Conservation (phyloP, 2,329 filamentous ascomycete species). For the Stagonosporopsis vannaccii region DNA sequence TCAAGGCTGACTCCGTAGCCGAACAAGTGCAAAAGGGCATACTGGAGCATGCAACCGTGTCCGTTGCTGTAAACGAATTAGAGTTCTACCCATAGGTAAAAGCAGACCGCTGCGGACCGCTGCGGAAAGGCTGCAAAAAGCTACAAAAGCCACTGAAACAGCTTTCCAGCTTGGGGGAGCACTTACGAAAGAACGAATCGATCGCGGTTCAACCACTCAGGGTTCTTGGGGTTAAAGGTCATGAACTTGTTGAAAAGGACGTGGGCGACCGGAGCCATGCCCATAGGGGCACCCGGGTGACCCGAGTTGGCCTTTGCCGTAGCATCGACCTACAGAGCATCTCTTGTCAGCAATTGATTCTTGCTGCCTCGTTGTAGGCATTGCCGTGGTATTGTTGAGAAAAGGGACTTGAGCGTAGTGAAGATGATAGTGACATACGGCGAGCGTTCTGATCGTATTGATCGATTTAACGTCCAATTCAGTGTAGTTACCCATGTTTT, state of each 20-base stretch:
- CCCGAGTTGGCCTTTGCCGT: slow-evolving; percentile 95
- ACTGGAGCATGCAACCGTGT: slow-evolving; percentile 99
- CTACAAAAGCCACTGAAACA: slow-evolving; percentile 1
- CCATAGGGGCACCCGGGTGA: slow-evolving; percentile 98
- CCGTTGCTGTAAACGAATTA: slow-evolving; percentile 75
- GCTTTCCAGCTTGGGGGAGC: neutral
- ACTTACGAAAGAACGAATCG: slow-evolving; percentile 99
- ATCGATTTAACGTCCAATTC: slow-evolving; percentile 90
- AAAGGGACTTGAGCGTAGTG: slow-evolving; percentile 13
- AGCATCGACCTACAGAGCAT: slow-evolving; percentile 82
- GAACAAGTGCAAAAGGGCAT: slow-evolving; percentile 95
- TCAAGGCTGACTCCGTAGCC: slow-evolving; percentile 87
- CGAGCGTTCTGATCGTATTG: slow-evolving; percentile 97
- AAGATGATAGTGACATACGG: slow-evolving; percentile 69
- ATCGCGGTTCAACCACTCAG: slow-evolving; percentile 95
- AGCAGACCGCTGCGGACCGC: slow-evolving; percentile 26
- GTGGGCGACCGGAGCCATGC: slow-evolving; percentile 93
- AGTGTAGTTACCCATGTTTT: slow-evolving; percentile 69
- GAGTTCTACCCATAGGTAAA: slow-evolving; percentile 6
- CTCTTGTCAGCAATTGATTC: slow-evolving; percentile 43
- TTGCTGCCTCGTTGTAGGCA: slow-evolving; percentile 2
- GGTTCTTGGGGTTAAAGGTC: slow-evolving; percentile 99
- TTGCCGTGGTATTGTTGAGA: slow-evolving; percentile 26
- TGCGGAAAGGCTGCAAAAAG: slow-evolving; percentile 19
- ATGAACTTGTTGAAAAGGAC: slow-evolving; percentile 99